Base-by-base conservation (phyloP, 225 moss, liverwort and hornwort genomes). In the Marchantia paleacea region DNA sequence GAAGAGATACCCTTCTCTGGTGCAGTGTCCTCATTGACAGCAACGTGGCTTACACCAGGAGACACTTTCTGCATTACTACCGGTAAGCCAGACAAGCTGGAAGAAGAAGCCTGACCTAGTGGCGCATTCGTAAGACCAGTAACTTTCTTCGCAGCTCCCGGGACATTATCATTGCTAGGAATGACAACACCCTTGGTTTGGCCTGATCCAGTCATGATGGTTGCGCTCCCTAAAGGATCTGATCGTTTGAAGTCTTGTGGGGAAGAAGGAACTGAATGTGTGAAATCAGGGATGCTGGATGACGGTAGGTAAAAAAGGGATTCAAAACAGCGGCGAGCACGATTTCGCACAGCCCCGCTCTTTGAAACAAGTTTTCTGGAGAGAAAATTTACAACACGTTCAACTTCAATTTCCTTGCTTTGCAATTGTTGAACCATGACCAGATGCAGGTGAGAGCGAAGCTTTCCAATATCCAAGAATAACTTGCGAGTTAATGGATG, bases 281-380 rank as follows among this genome's bases (percentile, higher is more conserved):
- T 91, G 66, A 78, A 51, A 74, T 93, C 92, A 28, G 85, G 72
- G 39, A 84, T 73, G 75, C 82, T 85, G 26, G 74, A 77, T 74
- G 81, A 72, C 48, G 74, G 80, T 65, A 80, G 84, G 80, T 79
- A 79, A 67, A 99, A 88, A n/a, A 99, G 80, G 81, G 85, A 84
- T 86, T 88, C 85, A 75, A 99, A 89, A 87, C 99, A 99, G 72
- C 90, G 90, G 39, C 91, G 99, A 51, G 95, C 95, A 72, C 86
- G 86, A 71, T 85, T 86, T 57, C 99, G 90, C 60, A 88, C 85
- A 81, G 87, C 79, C 84, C 90, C 90, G 58, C 88, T 89, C 69
- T 91, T 94, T 75, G 89, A 89, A 64, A 87, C 82, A 55, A 99
- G 90, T 85, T 92, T 99, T 72, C 80, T 89, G 73, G 95, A 85